Conservation (phyloP, 768 basidiomycete genomes). For the Phaeotremella skinneri region DNA sequence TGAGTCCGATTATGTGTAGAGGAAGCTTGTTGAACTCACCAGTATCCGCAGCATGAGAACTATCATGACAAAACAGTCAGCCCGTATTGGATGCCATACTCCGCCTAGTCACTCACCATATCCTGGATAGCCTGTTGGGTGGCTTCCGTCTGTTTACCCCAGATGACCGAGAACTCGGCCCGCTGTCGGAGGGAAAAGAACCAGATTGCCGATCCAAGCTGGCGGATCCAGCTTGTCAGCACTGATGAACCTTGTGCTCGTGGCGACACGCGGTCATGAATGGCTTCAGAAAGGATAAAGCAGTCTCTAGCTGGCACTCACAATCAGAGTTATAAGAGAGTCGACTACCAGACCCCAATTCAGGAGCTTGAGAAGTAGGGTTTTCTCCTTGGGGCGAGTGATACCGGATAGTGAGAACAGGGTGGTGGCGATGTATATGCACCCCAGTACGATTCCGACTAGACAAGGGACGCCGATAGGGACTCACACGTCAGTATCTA, state of each 20-base stretch:
- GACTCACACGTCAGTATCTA: slow-evolving; percentile 55
- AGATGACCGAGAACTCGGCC: slow-evolving; percentile 64
- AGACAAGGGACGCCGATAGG: slow-evolving; percentile 9
- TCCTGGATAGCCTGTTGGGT: slow-evolving; percentile 68
- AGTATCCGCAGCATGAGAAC: slow-evolving; percentile 82
- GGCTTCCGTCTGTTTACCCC: slow-evolving; percentile 52
- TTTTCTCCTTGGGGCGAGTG: slow-evolving; percentile 67
- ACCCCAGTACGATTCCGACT: slow-evolving; percentile 73
- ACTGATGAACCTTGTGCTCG: neutral
- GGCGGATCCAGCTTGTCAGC: neutral
- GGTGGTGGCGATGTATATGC: slow-evolving; percentile 61
- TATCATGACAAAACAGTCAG: slow-evolving; percentile 41
- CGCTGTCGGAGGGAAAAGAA: slow-evolving; percentile 73
- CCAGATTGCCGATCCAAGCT: slow-evolving; percentile 74
- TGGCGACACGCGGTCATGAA: neutral
- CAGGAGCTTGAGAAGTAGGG: slow-evolving; percentile 67
- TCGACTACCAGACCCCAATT: slow-evolving; percentile 69
- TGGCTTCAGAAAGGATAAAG: neutral
- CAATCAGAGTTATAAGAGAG: slow-evolving; percentile 38
- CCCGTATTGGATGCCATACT: neutral
- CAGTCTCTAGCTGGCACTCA: slow-evolving; percentile 4
- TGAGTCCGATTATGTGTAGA: neutral
- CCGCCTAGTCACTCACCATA: slow-evolving; percentile 61
- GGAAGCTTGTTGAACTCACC: slow-evolving; percentile 13
- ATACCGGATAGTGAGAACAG: slow-evolving; percentile 69